Evolutionary conservation across 352 stramenopile species (phyloP), one percentile per base, ranked within the genome.

Genomic region (Globisporangium mamillatum): DNA sequence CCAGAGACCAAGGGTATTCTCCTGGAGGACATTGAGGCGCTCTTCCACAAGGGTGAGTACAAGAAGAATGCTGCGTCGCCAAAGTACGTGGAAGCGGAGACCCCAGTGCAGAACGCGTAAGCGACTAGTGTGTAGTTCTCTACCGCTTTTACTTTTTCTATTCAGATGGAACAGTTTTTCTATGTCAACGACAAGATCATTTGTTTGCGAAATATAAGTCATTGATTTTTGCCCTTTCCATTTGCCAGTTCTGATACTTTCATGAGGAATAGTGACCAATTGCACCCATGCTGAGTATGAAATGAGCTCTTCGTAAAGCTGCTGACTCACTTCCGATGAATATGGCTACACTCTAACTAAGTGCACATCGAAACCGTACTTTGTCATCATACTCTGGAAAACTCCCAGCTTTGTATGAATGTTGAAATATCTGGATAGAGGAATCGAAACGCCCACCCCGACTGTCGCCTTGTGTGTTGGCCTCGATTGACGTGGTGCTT

Each of bases 11-110:
- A 80, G 27, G 76, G 76, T 5, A 77, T 89, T 7, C 32, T 89
- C 8, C 58, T 89, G n/a, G 81, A 89, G 67, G 81, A 89, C 63
- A 89, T 84, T 41, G 81, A 89, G 57, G 74, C 67, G 52, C 61
- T 89, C 22, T 89, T 89, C 66, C 54, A 79, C 59, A 68, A 68
- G 34, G n/a, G 68, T 46, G 72, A 64, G 25, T 69, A 69, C 63
- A 64, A 74, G 64, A 75, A 75, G 57, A 75, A 78, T 34, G 60
- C 20, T 5, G 48, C n/a, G 48, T 55, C 48, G 8, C 48, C 48
- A 55, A 55, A 55, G 48, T 55, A 55, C n/a, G 48, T 55, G 7
- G 48, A 55, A n/a, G 48, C 4, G 16, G 48, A 27, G n/a, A 27
- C 48, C 7, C 48, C 48, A 55, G n/a, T 55, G 48, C 48, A 55